These are phyloP conservation scores for Chenopodium album DNA, from an alignment of 148 eudicot species.

Conservation along the genomic window DNA sequence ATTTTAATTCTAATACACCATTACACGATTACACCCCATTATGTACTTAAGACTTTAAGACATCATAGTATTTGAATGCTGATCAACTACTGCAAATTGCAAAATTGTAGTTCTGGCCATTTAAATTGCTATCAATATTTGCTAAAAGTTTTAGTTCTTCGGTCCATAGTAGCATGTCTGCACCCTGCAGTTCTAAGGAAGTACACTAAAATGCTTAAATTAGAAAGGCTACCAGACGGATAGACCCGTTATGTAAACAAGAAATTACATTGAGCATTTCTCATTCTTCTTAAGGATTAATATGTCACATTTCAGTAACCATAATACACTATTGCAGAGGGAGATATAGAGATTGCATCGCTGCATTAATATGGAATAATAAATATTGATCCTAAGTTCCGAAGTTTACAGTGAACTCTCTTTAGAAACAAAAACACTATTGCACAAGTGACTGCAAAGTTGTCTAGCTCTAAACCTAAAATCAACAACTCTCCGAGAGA, in stretches of 20 bases:
- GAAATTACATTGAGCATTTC: not conserved
- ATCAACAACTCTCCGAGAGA: not conserved
- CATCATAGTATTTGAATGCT: no score
- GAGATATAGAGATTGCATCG: not conserved
- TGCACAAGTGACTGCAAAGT: no score
- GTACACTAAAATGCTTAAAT: not conserved
- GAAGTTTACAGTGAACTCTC: not conserved
- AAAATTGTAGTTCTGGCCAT: no score
- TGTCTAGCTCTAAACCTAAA: slow-evolving; percentile 4
- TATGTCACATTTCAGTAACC: not conserved
- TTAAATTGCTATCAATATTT: no score
- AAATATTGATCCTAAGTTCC: not conserved
- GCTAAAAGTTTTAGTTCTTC: not conserved
- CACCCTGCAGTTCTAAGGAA: not conserved
- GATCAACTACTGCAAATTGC: no score
- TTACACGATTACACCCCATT: no score
- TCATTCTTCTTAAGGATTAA: not conserved
- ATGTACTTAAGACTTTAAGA: no score
- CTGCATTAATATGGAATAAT: not conserved
- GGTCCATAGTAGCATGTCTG: not conserved
- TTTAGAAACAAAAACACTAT: not conserved
- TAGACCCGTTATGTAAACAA: not conserved
- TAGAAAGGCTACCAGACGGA: not conserved
- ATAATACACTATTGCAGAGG: not conserved
- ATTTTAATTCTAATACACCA: no score